These are phyloP conservation scores for Serendipita sp. DNA, from an alignment of 768 basidiomycete species.

Conservation along the genomic window DNA sequence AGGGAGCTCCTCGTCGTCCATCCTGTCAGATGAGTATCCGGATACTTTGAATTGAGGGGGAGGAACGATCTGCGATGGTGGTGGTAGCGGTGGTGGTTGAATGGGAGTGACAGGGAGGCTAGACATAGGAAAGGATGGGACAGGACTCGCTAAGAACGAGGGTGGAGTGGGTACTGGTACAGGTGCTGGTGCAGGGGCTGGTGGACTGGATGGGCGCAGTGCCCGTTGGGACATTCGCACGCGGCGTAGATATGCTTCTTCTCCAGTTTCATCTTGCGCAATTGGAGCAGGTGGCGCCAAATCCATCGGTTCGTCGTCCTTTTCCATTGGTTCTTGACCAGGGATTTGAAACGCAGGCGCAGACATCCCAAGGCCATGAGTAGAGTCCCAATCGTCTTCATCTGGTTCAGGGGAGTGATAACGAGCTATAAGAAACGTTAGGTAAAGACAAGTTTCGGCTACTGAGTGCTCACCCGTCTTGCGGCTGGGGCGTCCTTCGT, in stretches of 20 bases:
- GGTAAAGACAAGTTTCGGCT: background rate
- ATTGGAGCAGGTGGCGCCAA: background rate
- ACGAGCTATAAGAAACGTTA: constrained; percentile 8
- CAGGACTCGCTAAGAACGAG: background rate
- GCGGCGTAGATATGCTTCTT: constrained; percentile 51
- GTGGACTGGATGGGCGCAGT: constrained; percentile 7
- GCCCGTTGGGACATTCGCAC: constrained; percentile 36
- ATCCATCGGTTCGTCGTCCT: background rate
- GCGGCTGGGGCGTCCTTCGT: constrained; percentile 40
- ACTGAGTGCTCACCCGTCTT: constrained; percentile 45
- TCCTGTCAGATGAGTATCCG: constrained; percentile 15
- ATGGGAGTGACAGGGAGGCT: constrained; percentile 14
- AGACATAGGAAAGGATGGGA: no score
- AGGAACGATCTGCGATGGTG: constrained; percentile 35
- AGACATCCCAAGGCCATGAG: constrained; percentile 32
- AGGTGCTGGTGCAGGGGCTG: constrained; percentile 14
- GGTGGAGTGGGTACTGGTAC: constrained; percentile 17
- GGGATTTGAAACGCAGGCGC: constrained; percentile 10
- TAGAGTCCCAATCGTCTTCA: constrained; percentile 24
- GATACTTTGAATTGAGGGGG: constrained; percentile 29
- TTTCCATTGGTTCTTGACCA: constrained; percentile 4
- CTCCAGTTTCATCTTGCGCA: constrained; percentile 32
- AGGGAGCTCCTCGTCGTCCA: background rate
- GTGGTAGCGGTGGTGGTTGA: constrained; percentile 32
- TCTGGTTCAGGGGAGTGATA: constrained; percentile 21